These are phyloP conservation scores for Xerocomus potaroensis DNA, from an alignment of 768 basidiomycete species.

Conservation along the genomic window DNA sequence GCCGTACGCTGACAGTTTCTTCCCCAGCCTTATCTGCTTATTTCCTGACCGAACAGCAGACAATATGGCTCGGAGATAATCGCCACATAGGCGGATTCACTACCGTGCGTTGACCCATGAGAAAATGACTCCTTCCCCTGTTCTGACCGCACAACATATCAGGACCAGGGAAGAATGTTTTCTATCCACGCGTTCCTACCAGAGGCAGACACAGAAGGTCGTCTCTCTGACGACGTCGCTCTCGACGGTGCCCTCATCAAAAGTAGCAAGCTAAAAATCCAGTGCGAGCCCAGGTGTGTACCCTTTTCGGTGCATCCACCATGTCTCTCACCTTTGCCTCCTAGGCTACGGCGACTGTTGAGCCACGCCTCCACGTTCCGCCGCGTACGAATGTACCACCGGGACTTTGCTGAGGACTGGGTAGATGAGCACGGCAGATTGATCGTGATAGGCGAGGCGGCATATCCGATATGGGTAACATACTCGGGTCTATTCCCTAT, in stretches of 20 bases:
- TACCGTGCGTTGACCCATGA: conserved; percentile 19
- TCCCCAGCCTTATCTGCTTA: neutral
- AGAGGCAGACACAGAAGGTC: conserved; percentile 34
- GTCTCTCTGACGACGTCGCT: conserved; percentile 25
- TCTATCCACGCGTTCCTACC: conserved; percentile 39
- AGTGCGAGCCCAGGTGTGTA: conserved; percentile 38
- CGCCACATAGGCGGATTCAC: conserved; percentile 21
- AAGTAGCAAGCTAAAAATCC: conserved; percentile 31
- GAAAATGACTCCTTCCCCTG: neutral
- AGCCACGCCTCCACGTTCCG: conserved; percentile 33
- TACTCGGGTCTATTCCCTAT: conserved; percentile 4
- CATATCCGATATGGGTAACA: conserved; percentile 55
- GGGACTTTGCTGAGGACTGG: conserved; percentile 43
- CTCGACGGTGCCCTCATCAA: conserved; percentile 29
- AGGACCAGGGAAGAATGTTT: conserved; percentile 38
- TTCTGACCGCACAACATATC: neutral
- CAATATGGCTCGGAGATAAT: conserved; percentile 25
- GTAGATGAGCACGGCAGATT: conserved; percentile 48
- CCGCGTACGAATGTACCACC: conserved; percentile 37
- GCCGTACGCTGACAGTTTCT: conserved; percentile 12
- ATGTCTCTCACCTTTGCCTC: conserved; percentile 8
- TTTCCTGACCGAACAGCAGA: conserved; percentile 16
- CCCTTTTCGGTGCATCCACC: neutral
- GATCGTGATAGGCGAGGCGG: conserved; percentile 56
- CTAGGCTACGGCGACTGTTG: conserved; percentile 38